Base-by-base conservation (phyloP, 257 asterid species). In the Lavandula angustifolia region DNA sequence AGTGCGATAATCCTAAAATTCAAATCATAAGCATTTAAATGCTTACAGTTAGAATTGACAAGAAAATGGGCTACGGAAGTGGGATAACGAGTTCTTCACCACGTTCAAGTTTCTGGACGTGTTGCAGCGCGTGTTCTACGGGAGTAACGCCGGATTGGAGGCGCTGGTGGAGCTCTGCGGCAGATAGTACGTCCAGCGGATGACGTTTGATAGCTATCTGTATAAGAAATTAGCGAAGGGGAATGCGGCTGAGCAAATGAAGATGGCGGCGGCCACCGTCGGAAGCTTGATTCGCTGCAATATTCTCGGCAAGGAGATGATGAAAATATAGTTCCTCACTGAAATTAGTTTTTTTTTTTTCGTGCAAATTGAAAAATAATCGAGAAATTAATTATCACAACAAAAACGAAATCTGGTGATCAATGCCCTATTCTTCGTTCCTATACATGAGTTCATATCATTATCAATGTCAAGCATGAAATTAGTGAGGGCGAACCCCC, bases 131-230 rank as follows among this genome's bases (percentile, higher is more conserved):
- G 88, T 89, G 66, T 89, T 89, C 9, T 89, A 86, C 67, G 86
- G 95, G 18, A 89, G 81, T 66, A 83, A 89, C 74, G 88, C 87
- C 44, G 87, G 82, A 9, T 76, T 91, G 60, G 96, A 89, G 73
- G 96, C 96, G 64, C 73, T 89, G 80, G 95, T 89, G 74, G 96
- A 89, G 84, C 69, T 89, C 75, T 86, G 96, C 55, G 95, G 91
- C 40, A 76, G 77, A 12, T 95, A 86, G 71, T 89, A 86, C 54
- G 95, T 89, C 73, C 95, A 89, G 67, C 71, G 86, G 73, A 87
- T 89, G 89, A 84, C 95, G 68, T 89, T 89, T 48, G 94, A 87
- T 64, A 89, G 96, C 84, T 89, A 86, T 60, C 53, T 86, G 81
- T 87, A 89, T 41, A 87, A 89, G 87, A 84, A 71, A 11, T 29